A percentile compares a stretch with the other conserved stretches of the same genome.
These are phyloP conservation scores for Phytophthora pseudosyringae DNA, from an alignment of 352 stramenopile genomes.

Conservation along the genomic window DNA sequence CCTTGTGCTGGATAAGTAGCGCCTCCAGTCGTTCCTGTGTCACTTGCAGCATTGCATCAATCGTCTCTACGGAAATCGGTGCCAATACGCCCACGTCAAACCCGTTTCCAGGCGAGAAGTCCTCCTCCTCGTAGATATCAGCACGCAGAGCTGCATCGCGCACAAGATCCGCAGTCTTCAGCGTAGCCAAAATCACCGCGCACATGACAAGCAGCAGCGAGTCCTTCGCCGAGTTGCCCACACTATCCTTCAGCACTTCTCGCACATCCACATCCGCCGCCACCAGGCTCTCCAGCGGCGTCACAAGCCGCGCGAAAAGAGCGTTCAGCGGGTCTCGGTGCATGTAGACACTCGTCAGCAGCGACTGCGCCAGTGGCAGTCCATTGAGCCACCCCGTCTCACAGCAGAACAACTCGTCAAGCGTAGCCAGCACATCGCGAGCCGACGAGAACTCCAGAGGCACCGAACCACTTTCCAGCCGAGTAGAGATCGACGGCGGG, in stretches of 20 bases:
- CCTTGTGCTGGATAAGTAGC: conserved; percentile 52
- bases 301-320: conserved; percentile 61
- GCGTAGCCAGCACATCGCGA: conserved; percentile 72
- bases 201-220: conserved; percentile 81
- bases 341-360: conserved; percentile 91
- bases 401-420: conserved; percentile 78
- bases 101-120: conserved; percentile 86
- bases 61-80: conserved; percentile 40
- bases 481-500: conserved; percentile 61
- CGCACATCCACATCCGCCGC: conserved; percentile 29
- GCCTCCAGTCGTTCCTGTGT: conserved; percentile 57
- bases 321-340: conserved; percentile 78
- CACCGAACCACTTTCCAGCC: conserved; percentile 49
- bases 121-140: conserved; percentile 97
- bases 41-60: conserved; percentile 48
- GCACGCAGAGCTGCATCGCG: conserved; percentile 88
- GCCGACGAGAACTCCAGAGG: conserved; percentile 70
- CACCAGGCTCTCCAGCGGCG: conserved; percentile 38
- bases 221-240: conserved; percentile 47
- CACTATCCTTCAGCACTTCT: conserved; percentile 36
- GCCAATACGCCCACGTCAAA: conserved; percentile 69
- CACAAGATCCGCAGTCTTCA: conserved; percentile 84
- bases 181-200: conserved; percentile 60
- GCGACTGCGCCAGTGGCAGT: conserved; percentile 86
- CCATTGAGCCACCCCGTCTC: conserved; percentile 87